Conservation (phyloP, 2,329 filamentous ascomycete genomes). For the Lachnellula cervina region DNA sequence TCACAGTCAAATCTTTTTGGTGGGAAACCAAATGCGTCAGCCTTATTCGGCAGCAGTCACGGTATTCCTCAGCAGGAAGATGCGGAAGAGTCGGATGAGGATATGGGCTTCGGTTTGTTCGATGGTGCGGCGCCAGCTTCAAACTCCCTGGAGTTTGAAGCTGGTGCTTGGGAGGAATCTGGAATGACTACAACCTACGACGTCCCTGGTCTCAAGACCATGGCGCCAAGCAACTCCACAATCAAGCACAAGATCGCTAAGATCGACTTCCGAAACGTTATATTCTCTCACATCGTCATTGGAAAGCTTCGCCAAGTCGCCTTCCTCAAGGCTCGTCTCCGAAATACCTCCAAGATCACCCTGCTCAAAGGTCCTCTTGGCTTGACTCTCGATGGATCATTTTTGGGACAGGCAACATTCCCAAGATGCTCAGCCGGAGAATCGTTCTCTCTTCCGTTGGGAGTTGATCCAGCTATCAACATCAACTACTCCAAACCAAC, state of each 20-base stretch:
- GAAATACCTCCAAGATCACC: constrained; percentile 51
- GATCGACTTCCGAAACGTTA: constrained; percentile 45
- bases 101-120: constrained; percentile 11
- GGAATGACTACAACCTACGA: constrained; percentile 57
- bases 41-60: neutral
- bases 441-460: constrained; percentile 48
- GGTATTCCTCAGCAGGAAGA: neutral
- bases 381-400: constrained; percentile 58
- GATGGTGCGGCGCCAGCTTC: constrained; percentile 1
- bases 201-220: constrained; percentile 52
- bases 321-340: constrained; percentile 53
- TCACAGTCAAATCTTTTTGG: neutral
- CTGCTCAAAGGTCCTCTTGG: constrained; percentile 51
- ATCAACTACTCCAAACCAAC: constrained; percentile 53
- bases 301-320: constrained; percentile 57
- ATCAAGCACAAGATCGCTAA: constrained; percentile 57
- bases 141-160: constrained; percentile 40
- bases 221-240: constrained; percentile 45
- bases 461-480: constrained; percentile 54
- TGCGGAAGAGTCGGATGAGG: constrained; percentile 10
- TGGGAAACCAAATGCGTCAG: neutral
- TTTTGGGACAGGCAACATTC: constrained; percentile 52
- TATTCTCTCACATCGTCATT: constrained; percentile 53
- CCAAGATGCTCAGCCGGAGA: constrained; percentile 53
- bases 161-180: constrained; percentile 52